These are phyloP conservation scores for Phyllostachys edulis DNA, from an alignment of 176 grass and related monocot species.

Conservation along the genomic window DNA sequence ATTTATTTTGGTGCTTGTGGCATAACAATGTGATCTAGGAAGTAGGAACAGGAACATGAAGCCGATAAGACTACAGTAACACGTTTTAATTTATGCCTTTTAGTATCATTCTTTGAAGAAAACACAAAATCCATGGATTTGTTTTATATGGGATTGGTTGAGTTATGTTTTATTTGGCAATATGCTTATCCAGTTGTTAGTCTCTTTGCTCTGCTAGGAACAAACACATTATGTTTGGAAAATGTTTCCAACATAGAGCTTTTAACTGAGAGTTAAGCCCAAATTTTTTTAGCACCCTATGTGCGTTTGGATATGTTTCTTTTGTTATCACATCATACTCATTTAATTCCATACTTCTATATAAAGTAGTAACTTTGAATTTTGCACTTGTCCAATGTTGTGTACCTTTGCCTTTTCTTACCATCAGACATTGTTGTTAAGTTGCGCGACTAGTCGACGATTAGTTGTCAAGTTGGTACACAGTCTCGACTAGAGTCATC, in stretches of 20 bases:
- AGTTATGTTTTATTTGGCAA: neutral
- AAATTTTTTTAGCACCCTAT: neutral
- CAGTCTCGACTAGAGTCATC: too few species aligned
- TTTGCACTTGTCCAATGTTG: neutral
- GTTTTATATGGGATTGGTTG: neutral
- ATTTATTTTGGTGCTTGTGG: neutral
- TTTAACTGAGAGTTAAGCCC: neutral
- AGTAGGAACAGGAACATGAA: slow-evolving; percentile 17
- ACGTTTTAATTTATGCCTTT: neutral
- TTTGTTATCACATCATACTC: slow-evolving; percentile 1
- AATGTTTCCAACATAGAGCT: neutral
- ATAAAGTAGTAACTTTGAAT: neutral
- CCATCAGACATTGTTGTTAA: neutral
- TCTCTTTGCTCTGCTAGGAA: slow-evolving; percentile 12
- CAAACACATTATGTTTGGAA: neutral
- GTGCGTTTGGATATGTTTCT: neutral
- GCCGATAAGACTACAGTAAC: neutral
- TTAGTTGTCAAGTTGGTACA: too few species aligned
- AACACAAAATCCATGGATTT: slow-evolving; percentile 5
- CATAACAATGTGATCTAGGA: neutral
- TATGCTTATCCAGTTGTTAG: neutral
- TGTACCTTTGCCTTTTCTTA: neutral
- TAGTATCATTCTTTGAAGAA: neutral
- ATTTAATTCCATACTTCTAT: neutral
- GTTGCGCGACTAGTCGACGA: too few species aligned